phyloP scores from a whole-genome alignment of 805 yeast genomes.

The Starmerella apis region DNA sequence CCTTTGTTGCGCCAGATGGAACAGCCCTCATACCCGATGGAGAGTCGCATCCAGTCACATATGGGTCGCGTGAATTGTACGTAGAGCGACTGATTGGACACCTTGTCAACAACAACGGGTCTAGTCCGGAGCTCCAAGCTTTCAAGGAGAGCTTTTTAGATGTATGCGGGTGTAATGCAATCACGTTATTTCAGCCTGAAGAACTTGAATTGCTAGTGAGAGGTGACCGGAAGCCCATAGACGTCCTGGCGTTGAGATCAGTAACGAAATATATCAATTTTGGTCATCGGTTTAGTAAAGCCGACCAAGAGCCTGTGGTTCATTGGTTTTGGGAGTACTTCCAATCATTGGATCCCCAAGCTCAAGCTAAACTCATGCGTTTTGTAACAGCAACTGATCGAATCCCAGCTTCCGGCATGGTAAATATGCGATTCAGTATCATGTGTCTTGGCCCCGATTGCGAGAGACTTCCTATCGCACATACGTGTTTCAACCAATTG shows the following conservation, averaged over 20 bases:
- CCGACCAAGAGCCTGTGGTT: conserved; percentile 35
- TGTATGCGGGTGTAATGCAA: conserved; percentile 71
- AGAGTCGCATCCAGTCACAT: conserved; percentile 42
- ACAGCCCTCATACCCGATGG: conserved; percentile 59
- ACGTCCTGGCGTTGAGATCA: conserved; percentile 53
- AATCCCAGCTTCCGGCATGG: conserved; percentile 85
- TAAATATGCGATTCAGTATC: conserved; percentile 63
- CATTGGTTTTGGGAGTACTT: conserved; percentile 85
- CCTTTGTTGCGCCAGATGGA: conserved; percentile 54
- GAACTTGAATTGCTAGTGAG: conserved; percentile 71
- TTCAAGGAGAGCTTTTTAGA: conserved; percentile 62
- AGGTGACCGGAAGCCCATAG: conserved; percentile 65
- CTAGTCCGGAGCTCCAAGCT: conserved; percentile 36
- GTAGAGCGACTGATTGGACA: conserved; percentile 54
- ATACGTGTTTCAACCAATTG: conserved; percentile 89
- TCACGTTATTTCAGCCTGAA: conserved; percentile 67
- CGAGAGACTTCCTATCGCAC: conserved; percentile 67
- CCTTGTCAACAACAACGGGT: conserved; percentile 40
- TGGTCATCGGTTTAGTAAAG: conserved; percentile 32
- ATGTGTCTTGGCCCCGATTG: conserved; percentile 41
- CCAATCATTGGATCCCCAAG: conserved; percentile 34
- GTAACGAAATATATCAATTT: conserved; percentile 70
- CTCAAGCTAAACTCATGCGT: conserved; percentile 53
- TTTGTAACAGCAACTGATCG: conserved; percentile 89
- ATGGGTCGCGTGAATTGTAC: conserved; percentile 48